Base-by-base conservation (phyloP, 225 moss, liverwort and hornwort species). In the Thuidium tamariscinum region DNA sequence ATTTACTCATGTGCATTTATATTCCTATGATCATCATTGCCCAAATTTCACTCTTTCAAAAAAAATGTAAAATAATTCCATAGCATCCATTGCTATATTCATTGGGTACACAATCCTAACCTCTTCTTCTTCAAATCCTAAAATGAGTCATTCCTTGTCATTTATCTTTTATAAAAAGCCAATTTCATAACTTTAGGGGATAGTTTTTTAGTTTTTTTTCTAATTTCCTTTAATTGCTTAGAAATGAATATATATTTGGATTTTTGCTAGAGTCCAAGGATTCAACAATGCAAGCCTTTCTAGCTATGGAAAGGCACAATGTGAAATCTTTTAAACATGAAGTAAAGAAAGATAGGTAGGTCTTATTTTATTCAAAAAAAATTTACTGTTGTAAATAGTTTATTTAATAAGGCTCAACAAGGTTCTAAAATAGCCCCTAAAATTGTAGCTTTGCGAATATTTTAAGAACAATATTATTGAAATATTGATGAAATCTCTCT, bases 201-300 rank as follows among this genome's bases (percentile, higher is more conserved):
- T 23, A 8, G 25, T 23, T 7, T 68, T 39, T 23, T 13, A 7
- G 0, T 23, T 67, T 37, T 22, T 19, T 1, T 22, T 22, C 13
- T 7, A 13, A 5, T 16, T 6, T 67, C 7, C 1, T 13, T 67
- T n/a, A 21, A 23, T 13, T 13, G 7, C 10, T 16, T 6, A 67
- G 2, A 29, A 11, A 36, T 11, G 20, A 3, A 67, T 22, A 37
- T 2, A 36, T 36, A 5, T 4, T 39, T 1, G 0, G 1, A 8
- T 39, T 7, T 3, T 23, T 68, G 23, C 4, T 25, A 4, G 23
- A 8, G 37, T 41, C 41, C 5, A 41, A 69, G 8, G 14, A 39
- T 41, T 25, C 25, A 69, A 26, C 4, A 25, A 41, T 0, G 14
- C 1, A 41, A 0, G 2, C 0, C 25, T 36, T 41, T 69, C 0